A percentile compares a stretch with the other conserved stretches of the same genome.
Conservation (phyloP, 2,329 filamentous ascomycete genomes). For the Curvularia eragrostidis region DNA sequence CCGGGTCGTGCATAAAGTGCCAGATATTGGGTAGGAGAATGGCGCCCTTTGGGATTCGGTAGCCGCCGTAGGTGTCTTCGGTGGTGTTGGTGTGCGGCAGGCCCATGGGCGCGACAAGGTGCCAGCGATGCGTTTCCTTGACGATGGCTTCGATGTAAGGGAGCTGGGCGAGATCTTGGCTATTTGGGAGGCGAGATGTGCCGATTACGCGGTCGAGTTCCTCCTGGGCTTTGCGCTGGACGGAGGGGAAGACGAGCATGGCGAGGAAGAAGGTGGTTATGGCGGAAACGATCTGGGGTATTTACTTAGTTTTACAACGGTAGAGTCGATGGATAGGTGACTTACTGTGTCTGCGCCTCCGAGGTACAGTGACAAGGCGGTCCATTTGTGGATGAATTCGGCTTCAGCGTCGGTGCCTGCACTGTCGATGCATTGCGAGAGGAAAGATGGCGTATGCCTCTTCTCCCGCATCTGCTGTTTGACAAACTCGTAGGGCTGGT, state of each 20-base stretch:
- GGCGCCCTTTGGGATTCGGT: constrained; percentile 52
- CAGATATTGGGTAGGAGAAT: constrained; percentile 49
- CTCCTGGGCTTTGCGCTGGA: constrained; percentile 57
- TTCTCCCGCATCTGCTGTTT: constrained; percentile 49
- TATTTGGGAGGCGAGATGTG: constrained; percentile 53
- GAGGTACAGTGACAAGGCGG: constrained; percentile 52
- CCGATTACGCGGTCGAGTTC: constrained; percentile 59
- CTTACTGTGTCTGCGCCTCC: constrained; percentile 54
- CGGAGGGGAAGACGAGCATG: constrained; percentile 57
- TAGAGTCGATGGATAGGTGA: not conserved
- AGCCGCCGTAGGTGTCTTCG: constrained; percentile 48
- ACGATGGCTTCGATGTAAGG: constrained; percentile 44
- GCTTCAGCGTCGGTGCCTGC: constrained; percentile 38
- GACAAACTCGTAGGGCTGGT: constrained; percentile 55
- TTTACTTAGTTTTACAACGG: not conserved
- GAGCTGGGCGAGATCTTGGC: constrained; percentile 55
- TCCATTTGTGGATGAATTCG: constrained; percentile 51
- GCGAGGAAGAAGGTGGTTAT: constrained; percentile 58
- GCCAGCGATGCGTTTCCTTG: constrained; percentile 55
- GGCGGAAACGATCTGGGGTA: constrained; percentile 49
- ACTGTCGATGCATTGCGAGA: constrained; percentile 50
- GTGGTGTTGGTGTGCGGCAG: constrained; percentile 40
- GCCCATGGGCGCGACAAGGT: constrained; percentile 39
- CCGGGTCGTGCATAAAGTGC: constrained; percentile 52
- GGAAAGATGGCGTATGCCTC: constrained; percentile 46